Evolutionary conservation across 2,329 filamentous ascomycete genomes (phyloP), one percentile per base, ranked within the genome.

Genomic region (Colletotrichum spinosum): DNA sequence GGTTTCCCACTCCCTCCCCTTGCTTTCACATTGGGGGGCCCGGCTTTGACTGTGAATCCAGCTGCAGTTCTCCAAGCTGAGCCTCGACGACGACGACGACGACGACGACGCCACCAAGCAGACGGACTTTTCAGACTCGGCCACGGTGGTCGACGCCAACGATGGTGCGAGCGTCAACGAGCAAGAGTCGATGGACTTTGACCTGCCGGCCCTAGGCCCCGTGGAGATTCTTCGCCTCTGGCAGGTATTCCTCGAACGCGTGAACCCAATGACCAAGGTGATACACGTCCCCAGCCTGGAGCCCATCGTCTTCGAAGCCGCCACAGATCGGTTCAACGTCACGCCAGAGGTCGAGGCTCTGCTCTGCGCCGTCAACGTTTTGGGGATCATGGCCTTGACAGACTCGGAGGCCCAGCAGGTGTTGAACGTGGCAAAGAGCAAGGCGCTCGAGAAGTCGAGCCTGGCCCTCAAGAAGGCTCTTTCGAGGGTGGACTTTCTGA

Each of bases 221-320:
- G 58, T 63, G 1, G 15, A 45, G 3, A 35, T 42, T n/a, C 51
- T 92, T 70, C 84, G 84, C 54, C 81, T 94, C 6, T 95, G 92
- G 92, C 90, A 93, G 73, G 80, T 87, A 7, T 94, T 90, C 68
- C 79, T 93, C 4, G 88, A 92, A 54, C 89, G 92, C 65, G 88
- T 94, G 58, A 91, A 94, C 70, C 91, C 92, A 0, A 74, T 93
- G 52, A 86, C 88, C 69, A 94, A 94, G 73, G 78, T 87, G 49
- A 87, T 93, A 39, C 92, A 95, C 72, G 85, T 90, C 2, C 91
- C 91, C 0, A 88, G 88, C 8, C 67, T 76, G 0, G 73, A 77
- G 4, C 72, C 74, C 7, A 69, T 72, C 4, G 69, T 78, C 3
- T 50, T 76, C 4, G 70, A 76, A 4, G 74, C 73, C 2, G 71